A percentile compares a stretch with the other conserved stretches of the same genome.
Conservation (phyloP, 192 early-diverging fungal species). For the Tieghemiomyces parasiticus region DNA sequence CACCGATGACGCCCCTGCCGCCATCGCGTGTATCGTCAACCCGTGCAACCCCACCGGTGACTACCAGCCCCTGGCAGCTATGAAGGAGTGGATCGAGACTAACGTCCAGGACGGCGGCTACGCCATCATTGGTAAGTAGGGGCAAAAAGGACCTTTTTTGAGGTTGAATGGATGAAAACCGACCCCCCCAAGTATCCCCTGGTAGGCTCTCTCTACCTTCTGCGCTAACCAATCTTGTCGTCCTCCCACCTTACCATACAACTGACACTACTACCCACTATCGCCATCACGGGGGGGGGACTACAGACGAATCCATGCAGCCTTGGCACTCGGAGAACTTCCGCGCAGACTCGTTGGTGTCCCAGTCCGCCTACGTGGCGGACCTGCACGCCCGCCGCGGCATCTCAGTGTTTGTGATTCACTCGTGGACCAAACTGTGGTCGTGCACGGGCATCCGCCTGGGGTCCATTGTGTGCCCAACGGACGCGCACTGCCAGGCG, state of each 20-base stretch:
- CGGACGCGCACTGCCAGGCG: slow-evolving; percentile 46
- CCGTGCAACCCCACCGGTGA: slow-evolving; percentile 89
- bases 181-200: too few relatives aligned
- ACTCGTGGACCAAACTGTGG: slow-evolving; percentile 93
- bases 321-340: slow-evolving; percentile 76
- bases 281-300: too few relatives aligned
- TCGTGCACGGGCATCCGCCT: slow-evolving; percentile 81
- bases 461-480: slow-evolving; percentile 79
- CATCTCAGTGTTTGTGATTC: slow-evolving; percentile 73
- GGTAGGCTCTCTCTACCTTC: too few relatives aligned
- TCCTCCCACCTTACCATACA: too few relatives aligned
- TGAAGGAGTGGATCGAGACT: slow-evolving; percentile 61
- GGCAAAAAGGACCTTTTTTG: too few relatives aligned
- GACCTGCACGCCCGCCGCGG: slow-evolving; percentile 40
- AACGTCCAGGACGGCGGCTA: slow-evolving; percentile 65
- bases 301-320: slow-evolving; percentile 89
- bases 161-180: too few relatives aligned
- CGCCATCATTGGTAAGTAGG: slow-evolving; percentile 55
- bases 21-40: slow-evolving; percentile 72
- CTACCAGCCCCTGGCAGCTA: slow-evolving; percentile 52
- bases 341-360: slow-evolving; percentile 66
- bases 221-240: too few relatives aligned
- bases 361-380: slow-evolving; percentile 48
- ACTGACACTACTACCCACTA: too few relatives aligned
- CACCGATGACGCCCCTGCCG: slow-evolving; percentile 36